A percentile compares a stretch with the other conserved stretches of the same genome.
phyloP scores from a whole-genome alignment of 2,329 filamentous ascomycete genomes.

The Colletotrichum sidae region DNA sequence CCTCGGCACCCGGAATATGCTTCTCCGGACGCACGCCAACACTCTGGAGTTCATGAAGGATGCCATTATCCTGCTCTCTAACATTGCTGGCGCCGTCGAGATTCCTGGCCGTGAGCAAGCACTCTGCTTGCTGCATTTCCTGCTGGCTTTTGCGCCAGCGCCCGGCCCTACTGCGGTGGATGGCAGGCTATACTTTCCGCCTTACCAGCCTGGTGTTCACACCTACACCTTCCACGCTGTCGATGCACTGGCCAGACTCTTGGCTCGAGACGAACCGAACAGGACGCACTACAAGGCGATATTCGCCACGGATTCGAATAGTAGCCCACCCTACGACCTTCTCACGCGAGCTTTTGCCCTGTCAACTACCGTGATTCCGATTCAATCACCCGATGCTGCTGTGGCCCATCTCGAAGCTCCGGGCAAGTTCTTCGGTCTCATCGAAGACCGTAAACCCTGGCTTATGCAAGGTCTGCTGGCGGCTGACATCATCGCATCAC shows the following conservation, averaged over 20 bases:
- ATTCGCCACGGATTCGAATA: constrained; percentile 77
- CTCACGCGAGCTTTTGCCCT: constrained; percentile 89
- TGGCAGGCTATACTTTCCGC: constrained; percentile 76
- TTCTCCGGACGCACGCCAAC: constrained; percentile 84
- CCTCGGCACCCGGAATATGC: constrained; percentile 88
- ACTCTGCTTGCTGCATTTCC: constrained; percentile 85
- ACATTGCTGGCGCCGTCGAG: constrained; percentile 83
- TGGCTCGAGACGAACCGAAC: constrained; percentile 95
- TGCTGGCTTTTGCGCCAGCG: constrained; percentile 88
- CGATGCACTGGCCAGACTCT: constrained; percentile 89
- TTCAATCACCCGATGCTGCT: constrained; percentile 53
- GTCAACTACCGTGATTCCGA: constrained; percentile 86
- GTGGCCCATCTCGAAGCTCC: constrained; percentile 41
- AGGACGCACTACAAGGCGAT: constrained; percentile 85
- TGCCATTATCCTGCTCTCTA: constrained; percentile 87
- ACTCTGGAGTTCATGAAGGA: constrained; percentile 99
- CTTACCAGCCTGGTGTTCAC: constrained; percentile 84
- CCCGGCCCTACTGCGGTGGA: constrained; percentile 72
- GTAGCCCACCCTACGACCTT: constrained; percentile 78
- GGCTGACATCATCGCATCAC: constrained; percentile 85
- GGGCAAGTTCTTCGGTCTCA: constrained; percentile 61
- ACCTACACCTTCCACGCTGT: constrained; percentile 90
- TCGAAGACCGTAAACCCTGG: constrained; percentile 87
- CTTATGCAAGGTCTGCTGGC: constrained; percentile 93
- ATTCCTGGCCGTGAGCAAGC: constrained; percentile 90